phyloP scores from a whole-genome alignment of 768 basidiomycete species.

The Coprinopsis strossmayeri region DNA sequence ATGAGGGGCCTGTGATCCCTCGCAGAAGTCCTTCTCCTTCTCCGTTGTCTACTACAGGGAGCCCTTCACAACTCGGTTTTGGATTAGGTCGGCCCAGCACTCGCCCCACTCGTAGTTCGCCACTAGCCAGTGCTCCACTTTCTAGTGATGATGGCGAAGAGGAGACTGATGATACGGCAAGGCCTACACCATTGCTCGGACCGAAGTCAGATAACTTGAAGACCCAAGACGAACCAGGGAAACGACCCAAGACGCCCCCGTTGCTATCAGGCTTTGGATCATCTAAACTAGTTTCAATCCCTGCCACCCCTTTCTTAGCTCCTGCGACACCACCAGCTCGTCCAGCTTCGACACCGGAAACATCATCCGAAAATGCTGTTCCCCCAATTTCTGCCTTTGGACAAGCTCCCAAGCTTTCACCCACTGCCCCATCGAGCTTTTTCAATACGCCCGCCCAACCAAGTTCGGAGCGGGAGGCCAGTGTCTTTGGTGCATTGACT shows the following conservation, averaged over 20 bases:
- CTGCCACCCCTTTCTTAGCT: constrained; percentile 9
- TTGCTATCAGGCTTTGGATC: constrained; percentile 27
- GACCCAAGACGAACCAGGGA: constrained; percentile 6
- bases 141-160: constrained; percentile 39
- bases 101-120: constrained; percentile 70
- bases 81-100: constrained; percentile 54
- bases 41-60: constrained; percentile 23
- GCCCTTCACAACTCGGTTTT: constrained; percentile 39
- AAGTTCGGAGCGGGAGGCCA: constrained; percentile 1
- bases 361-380: neutral
- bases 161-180: constrained; percentile 17
- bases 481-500: too few species aligned
- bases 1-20: constrained; percentile 31
- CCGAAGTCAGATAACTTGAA: too few species aligned
- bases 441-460: neutral
- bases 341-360: constrained; percentile 2
- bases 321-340: constrained; percentile 6
- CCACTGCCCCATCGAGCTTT: constrained; percentile 11
- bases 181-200: constrained; percentile 3
- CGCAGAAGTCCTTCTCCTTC: constrained; percentile 27
- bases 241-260: constrained; percentile 46
- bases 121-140: constrained; percentile 51
- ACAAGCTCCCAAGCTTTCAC: neutral
- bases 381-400: neutral
- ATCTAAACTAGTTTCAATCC: constrained; percentile 5